A percentile compares a stretch with the other conserved stretches of the same genome.
Conservation (phyloP, 2,329 filamentous ascomycete genomes). For the Proliferodiscus dingleyae region DNA sequence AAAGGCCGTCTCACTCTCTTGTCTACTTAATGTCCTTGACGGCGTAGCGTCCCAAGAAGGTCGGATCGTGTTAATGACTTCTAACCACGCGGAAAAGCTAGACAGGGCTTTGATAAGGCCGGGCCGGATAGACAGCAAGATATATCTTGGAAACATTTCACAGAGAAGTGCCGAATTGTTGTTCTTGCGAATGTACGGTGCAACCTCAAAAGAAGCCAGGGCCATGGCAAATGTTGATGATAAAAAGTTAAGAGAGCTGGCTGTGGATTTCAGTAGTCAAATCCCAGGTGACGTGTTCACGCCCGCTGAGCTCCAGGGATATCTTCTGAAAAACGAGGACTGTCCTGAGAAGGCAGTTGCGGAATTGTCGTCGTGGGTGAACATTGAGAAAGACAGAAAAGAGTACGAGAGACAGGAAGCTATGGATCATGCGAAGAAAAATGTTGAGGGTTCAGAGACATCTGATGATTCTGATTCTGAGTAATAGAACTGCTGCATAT, state of each 20-base stretch:
- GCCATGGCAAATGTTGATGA: not conserved
- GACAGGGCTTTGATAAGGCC: constrained; percentile 88
- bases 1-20: constrained; percentile 67
- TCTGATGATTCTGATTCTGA: no score
- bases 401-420: no score
- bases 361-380: constrained; percentile 87
- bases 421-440: no score
- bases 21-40: constrained; percentile 78
- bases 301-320: constrained; percentile 47
- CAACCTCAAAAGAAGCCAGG: no score
- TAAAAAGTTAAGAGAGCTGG: constrained; percentile 40
- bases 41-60: constrained; percentile 76
- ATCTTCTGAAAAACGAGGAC: constrained; percentile 33
- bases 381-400: constrained; percentile 67
- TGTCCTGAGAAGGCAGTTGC: constrained; percentile 75
- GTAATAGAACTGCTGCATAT: no score
- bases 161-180: not conserved
- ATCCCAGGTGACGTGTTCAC: constrained; percentile 45
- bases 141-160: constrained; percentile 71
- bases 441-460: no score
- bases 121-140: constrained; percentile 91
- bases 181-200: not conserved
- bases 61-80: constrained; percentile 90
- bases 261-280: constrained; percentile 47
- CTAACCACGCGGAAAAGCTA: constrained; percentile 90